Conservation (phyloP, 2,329 filamentous ascomycete genomes). For the Colletotrichum sidae region DNA sequence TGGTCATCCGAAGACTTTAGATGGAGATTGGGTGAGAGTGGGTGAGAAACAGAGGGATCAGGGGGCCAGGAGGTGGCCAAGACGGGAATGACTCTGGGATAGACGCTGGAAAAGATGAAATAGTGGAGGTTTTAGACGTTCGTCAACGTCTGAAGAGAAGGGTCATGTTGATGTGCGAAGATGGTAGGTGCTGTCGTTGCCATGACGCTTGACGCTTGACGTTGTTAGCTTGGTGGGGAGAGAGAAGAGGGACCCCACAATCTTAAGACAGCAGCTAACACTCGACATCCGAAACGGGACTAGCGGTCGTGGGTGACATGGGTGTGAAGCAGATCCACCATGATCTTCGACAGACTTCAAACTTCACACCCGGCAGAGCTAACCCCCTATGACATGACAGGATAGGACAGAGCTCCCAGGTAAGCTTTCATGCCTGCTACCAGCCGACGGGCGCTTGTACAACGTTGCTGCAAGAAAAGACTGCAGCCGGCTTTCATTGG, state of each 20-base stretch:
- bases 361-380: conserved; percentile 27
- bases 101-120: neutral
- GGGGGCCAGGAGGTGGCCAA: conserved; percentile 20
- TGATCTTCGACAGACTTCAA: conserved; percentile 38
- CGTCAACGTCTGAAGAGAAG: neutral
- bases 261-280: conserved; percentile 13
- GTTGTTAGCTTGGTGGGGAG: neutral
- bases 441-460: neutral
- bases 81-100: conserved; percentile 29
- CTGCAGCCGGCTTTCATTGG: conserved; percentile 5
- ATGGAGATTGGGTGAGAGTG: conserved; percentile 16
- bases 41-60: conserved; percentile 1
- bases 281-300: conserved; percentile 17
- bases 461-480: too few species aligned
- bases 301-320: conserved; percentile 31
- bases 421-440: conserved; percentile 2
- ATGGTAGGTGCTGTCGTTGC: conserved; percentile 1
- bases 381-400: too few species aligned
- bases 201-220: neutral
- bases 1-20: conserved; percentile 27
- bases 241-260: conserved; percentile 5
- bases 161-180: neutral
- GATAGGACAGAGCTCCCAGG: too few species aligned
- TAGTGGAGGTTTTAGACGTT: conserved; percentile 16
- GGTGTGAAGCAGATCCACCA: conserved; percentile 35